These are phyloP conservation scores for Herpetomonas samuelpessoai DNA, from an alignment of 208 protist genomes.

Conservation along the genomic window DNA sequence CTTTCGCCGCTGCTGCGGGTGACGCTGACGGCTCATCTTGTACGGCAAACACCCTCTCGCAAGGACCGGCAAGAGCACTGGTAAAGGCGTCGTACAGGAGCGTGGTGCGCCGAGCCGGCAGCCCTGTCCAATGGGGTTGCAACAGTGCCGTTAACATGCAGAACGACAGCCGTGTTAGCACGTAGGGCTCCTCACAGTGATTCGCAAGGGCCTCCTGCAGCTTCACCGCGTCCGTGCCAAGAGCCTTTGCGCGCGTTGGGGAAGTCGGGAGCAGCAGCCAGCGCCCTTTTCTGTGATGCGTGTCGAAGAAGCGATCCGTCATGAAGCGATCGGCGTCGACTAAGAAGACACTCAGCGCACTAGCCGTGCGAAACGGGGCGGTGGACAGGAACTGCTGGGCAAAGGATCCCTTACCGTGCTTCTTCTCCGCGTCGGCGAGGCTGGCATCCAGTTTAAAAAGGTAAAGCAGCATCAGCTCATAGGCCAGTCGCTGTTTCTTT, in stretches of 20 bases:
- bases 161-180: constrained; percentile 28
- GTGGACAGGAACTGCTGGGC: constrained; percentile 4
- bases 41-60: not conserved
- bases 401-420: constrained; percentile 1
- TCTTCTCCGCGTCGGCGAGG: not conserved
- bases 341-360: constrained; percentile 19
- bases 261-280: not conserved
- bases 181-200: constrained; percentile 16
- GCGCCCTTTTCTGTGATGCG: constrained; percentile 7
- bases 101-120: constrained; percentile 11
- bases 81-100: constrained; percentile 32
- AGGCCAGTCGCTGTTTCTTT: constrained; percentile 33
- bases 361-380: not conserved
- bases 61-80: constrained; percentile 20
- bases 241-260: not conserved
- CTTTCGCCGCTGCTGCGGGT: too few species aligned
- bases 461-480: constrained; percentile 41
- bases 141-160: constrained; percentile 5
- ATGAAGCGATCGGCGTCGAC: constrained; percentile 45
- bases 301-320: constrained; percentile 16
- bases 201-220: not conserved
- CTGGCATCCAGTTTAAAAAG: constrained; percentile 10
- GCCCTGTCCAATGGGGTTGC: constrained; percentile 18
- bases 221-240: not conserved
- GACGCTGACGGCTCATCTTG: too few species aligned